A percentile compares a stretch with the other conserved stretches of the same genome.
phyloP scores from a whole-genome alignment of 805 yeast species.

The Wickerhamiella azyma region DNA sequence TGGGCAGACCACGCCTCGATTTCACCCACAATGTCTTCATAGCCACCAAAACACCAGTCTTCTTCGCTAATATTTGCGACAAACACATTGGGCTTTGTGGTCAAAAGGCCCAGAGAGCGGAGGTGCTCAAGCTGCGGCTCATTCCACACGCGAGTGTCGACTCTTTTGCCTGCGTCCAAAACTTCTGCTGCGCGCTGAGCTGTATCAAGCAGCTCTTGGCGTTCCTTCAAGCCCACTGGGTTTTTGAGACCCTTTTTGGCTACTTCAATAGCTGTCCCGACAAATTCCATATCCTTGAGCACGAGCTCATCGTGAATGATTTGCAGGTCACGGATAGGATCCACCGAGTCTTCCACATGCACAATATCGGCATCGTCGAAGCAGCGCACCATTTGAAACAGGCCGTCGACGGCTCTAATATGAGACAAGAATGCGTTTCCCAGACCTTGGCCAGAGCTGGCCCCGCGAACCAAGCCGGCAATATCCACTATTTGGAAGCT shows the following conservation, averaged over 20 bases:
- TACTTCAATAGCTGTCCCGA: slow-evolving; percentile 43
- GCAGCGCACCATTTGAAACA: slow-evolving; percentile 54
- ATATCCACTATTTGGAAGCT: slow-evolving; percentile 48
- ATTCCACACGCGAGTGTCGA: slow-evolving; percentile 46
- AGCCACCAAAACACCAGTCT: slow-evolving; percentile 39
- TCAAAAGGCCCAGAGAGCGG: slow-evolving; percentile 48
- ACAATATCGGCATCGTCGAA: slow-evolving; percentile 52
- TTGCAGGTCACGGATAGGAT: slow-evolving; percentile 49
- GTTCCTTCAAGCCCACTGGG: slow-evolving; percentile 27
- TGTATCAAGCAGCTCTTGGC: slow-evolving; percentile 29
- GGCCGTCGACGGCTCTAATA: slow-evolving; percentile 58
- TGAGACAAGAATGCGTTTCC: slow-evolving; percentile 63
- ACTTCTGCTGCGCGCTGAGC: slow-evolving; percentile 30
- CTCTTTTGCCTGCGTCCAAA: slow-evolving; percentile 51
- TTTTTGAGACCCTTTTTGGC: slow-evolving; percentile 29
- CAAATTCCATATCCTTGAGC: slow-evolving; percentile 52
- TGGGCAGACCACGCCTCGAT: slow-evolving; percentile 54
- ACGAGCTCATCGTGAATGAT: slow-evolving; percentile 53
- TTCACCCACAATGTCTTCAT: slow-evolving; percentile 27
- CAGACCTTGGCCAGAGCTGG: slow-evolving; percentile 51
- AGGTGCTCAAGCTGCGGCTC: slow-evolving; percentile 33
- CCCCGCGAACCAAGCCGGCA: slow-evolving; percentile 56
- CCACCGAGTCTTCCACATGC: slow-evolving; percentile 50
- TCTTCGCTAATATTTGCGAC: slow-evolving; percentile 58
- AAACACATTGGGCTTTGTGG: slow-evolving; percentile 81